Evolutionary conservation across 768 basidiomycete genomes (phyloP), one percentile per base, ranked within the genome.

Genomic region (Macrolepiota fuliginosa): DNA sequence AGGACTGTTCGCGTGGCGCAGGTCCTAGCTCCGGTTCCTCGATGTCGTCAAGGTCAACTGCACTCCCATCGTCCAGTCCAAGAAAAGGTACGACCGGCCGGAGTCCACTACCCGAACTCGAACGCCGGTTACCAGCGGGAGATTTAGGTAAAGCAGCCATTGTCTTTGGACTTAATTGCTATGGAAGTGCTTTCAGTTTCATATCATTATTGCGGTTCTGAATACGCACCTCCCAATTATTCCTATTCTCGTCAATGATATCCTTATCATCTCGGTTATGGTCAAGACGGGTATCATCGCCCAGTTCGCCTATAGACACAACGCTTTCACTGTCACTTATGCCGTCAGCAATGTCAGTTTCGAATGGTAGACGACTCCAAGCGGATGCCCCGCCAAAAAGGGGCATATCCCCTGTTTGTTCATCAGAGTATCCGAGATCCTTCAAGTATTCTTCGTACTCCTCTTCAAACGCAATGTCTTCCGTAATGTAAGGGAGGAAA

Each of bases 101-200:
- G 52, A 98, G 82, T 13, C 92, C 88, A 27, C 84, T 83, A 36
- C 93, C 93, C 5, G 92, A 90, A 63, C 91, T 93, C 36, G 92
- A 91, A 25, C 94, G 84, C 25, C 95, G 83, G 52, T 81, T 79
- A 46, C 90, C 89, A 15, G 90, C 90, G 17, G 95, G 95, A 0
- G 94, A 96, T 72, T 95, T 95, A 0, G 95, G 92, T 51, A 98
- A 79, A 9, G 94, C 90, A 12, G 92, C 91, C 86, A 98, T 91
- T 2, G 94, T 96, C 74, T 93, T 92, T 3, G 94, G 94, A 65
- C 96, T 96, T 90, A 98, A 91, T 70, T 96, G 95, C 95, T 95
- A 65, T 19, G 42, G 29, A 52, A 54, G 22, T 63, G n/a, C 3
- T 9, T 25, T 65, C 22, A 56, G 42, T 32, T 32, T 27, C 36